Base-by-base conservation (phyloP, 768 basidiomycete species). In the Strobilomyces confusus region DNA sequence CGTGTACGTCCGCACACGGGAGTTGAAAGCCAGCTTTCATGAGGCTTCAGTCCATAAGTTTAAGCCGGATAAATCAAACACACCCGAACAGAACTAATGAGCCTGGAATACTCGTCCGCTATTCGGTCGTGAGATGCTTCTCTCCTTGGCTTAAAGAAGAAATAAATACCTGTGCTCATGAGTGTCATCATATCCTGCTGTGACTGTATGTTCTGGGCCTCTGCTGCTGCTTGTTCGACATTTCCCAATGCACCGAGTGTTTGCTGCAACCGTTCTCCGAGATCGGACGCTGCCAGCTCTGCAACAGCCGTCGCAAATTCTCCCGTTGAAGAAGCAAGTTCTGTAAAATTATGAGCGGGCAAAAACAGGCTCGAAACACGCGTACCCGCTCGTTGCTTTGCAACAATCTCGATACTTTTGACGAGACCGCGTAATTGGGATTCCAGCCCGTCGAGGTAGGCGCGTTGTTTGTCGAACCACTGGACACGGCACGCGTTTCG, bases 391-490 rank as follows among this genome's bases (percentile, higher is more conserved):
- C 94, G 86, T 38, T 92, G 84, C 60, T 87, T 93, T 9, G 92
- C 80, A n/a, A 92, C 90, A 0, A 77, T 51, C 54, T 95, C 90
- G 46, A 98, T 88, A 0, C 92, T 83, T 71, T 89, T 94, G 45
- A 92, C 88, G 2, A 98, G 77, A 3, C 85, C 82, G 22, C 89
- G 87, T 17, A 98, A 77, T 63, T 98, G 94, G 0, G 86, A 82
- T 68, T 99, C 97, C 20, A 98, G 80, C 40, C 84, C 84, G 60
- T 98, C 95, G 12, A 99, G 79, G 64, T 91, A 92, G 0, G 75
- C 70, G 54, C 87, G 91, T 67, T 93, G 87, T 57, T 82, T 80
- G 62, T 97, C 93, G 61, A 97, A 98, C 93, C 93, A 98, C 84
- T 95, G n/a, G 14, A 44, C 37, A 56, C 38, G 55, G 49, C 32